Percentiles rank a stretch among this genome's conserved stretches.
Conservation (phyloP, 2,329 filamentous ascomycete genomes). For the Xylariaceae sp. region DNA sequence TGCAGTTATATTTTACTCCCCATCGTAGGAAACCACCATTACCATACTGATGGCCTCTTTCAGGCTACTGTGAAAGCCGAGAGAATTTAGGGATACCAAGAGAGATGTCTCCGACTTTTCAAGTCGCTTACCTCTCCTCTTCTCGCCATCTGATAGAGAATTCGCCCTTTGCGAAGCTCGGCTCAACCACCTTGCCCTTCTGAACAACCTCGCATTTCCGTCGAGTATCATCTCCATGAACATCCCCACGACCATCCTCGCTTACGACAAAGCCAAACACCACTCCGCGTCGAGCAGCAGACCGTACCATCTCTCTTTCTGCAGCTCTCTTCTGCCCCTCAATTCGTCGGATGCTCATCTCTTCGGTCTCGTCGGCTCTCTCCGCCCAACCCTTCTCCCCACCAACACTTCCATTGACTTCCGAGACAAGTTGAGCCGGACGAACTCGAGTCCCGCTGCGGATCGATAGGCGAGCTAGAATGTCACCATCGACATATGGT, state of each 20-base stretch:
- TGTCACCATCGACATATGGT: conserved; percentile 13
- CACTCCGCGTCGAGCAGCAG: conserved; percentile 51
- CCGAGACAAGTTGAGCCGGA: conserved; percentile 37
- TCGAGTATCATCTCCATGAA: conserved; percentile 15
- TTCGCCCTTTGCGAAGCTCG: conserved; percentile 58
- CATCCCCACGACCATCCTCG: conserved; percentile 7
- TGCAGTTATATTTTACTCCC: too few relatives aligned
- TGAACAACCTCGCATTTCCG: conserved; percentile 57
- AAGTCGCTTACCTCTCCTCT: background rate
- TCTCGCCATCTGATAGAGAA: conserved; percentile 58
- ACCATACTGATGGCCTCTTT: too few relatives aligned
- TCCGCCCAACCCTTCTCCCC: conserved; percentile 54
- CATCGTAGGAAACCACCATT: too few relatives aligned
- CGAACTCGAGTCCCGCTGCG: conserved; percentile 36
- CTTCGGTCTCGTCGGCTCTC: conserved; percentile 47
- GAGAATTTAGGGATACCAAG: background rate
- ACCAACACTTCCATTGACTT: conserved; percentile 53
- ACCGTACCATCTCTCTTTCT: conserved; percentile 31
- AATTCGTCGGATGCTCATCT: conserved; percentile 45
- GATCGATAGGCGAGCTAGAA: conserved; percentile 31
- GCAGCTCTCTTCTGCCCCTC: conserved; percentile 46
- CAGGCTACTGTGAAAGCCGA: too few relatives aligned
- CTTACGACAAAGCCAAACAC: conserved; percentile 47
- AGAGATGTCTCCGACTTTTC: background rate
- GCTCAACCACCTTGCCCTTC: conserved; percentile 54